Evolutionary conservation across 306 rosid species (phyloP).

Genomic region (Cucumis cinereus): DNA sequence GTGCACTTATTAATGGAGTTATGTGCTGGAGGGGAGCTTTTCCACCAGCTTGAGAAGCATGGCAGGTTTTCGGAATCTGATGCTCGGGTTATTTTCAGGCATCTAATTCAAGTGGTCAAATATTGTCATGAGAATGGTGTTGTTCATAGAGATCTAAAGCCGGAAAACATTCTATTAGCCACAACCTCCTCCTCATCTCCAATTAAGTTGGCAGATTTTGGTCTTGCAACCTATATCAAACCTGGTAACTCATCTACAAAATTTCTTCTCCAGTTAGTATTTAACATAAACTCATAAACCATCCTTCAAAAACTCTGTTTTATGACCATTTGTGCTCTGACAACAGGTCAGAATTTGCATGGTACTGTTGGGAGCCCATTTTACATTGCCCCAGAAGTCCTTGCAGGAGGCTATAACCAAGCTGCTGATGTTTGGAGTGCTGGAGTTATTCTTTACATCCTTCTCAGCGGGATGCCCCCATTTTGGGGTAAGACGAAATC

Average conservation of each 20-base stretch:
- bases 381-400: slow-evolving; percentile 64
- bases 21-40: slow-evolving; percentile 71
- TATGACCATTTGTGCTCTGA: slow-evolving; percentile 10
- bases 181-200: slow-evolving; percentile 51
- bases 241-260: slow-evolving; percentile 31
- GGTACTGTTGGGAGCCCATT: slow-evolving; percentile 75
- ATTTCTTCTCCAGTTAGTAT: background rate
- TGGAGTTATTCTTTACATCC: slow-evolving; percentile 64
- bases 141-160: slow-evolving; percentile 66
- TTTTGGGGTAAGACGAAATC: slow-evolving; percentile 79
- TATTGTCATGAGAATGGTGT: slow-evolving; percentile 66
- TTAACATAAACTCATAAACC: background rate
- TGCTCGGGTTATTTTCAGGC: slow-evolving; percentile 54
- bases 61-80: slow-evolving; percentile 51
- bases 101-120: slow-evolving; percentile 55
- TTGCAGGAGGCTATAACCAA: slow-evolving; percentile 62
- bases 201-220: slow-evolving; percentile 63
- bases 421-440: slow-evolving; percentile 74
- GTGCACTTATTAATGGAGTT: slow-evolving; percentile 77
- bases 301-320: slow-evolving; percentile 1
- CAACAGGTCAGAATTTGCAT: slow-evolving; percentile 55
- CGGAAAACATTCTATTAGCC: slow-evolving; percentile 60
- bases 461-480: slow-evolving; percentile 56
- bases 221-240: slow-evolving; percentile 67
- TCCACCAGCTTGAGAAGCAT: slow-evolving; percentile 52